phyloP scores from a whole-genome alignment of 805 yeast genomes.

The Pichia phayaonensis region DNA sequence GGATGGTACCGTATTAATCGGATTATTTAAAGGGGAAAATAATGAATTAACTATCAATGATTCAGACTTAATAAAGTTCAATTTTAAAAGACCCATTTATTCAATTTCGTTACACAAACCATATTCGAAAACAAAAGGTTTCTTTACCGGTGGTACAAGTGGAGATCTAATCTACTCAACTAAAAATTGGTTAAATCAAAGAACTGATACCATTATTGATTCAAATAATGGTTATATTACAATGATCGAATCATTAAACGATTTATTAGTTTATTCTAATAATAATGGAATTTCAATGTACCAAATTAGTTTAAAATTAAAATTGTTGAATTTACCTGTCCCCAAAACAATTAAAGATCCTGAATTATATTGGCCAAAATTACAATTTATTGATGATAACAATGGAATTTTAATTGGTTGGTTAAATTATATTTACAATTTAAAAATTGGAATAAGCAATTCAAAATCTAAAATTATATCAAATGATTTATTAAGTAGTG shows the following conservation, averaged over 20 bases:
- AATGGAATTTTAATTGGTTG: slow-evolving; percentile 73
- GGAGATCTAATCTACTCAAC: slow-evolving; percentile 73
- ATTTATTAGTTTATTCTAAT: slow-evolving; percentile 73
- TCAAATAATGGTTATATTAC: slow-evolving; percentile 64
- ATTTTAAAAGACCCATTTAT: slow-evolving; percentile 82
- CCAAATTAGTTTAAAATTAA: slow-evolving; percentile 44
- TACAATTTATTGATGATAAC: slow-evolving; percentile 58
- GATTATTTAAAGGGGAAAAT: slow-evolving; percentile 46
- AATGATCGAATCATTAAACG: slow-evolving; percentile 54
- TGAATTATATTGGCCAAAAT: slow-evolving; percentile 78
- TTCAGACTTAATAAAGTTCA: slow-evolving; percentile 61
- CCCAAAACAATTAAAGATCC: slow-evolving; percentile 56
- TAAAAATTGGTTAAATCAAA: slow-evolving; percentile 80
- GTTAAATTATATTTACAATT: slow-evolving; percentile 72
- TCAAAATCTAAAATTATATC: not conserved
- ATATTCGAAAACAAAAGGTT: slow-evolving; percentile 53
- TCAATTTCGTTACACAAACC: slow-evolving; percentile 74
- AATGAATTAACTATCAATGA: slow-evolving; percentile 19
- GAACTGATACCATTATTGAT: slow-evolving; percentile 60
- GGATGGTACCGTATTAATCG: slow-evolving; percentile 88
- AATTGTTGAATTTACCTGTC: slow-evolving; percentile 45
- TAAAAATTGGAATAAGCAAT: slow-evolving; percentile 9
- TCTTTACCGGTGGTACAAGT: slow-evolving; percentile 83
- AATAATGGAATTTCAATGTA: slow-evolving; percentile 70
- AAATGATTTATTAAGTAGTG: slow-evolving; percentile 39